Evolutionary conservation across 2,329 filamentous ascomycete genomes (phyloP), one percentile per base, ranked within the genome.

Genomic region (Penicillium sp.): DNA sequence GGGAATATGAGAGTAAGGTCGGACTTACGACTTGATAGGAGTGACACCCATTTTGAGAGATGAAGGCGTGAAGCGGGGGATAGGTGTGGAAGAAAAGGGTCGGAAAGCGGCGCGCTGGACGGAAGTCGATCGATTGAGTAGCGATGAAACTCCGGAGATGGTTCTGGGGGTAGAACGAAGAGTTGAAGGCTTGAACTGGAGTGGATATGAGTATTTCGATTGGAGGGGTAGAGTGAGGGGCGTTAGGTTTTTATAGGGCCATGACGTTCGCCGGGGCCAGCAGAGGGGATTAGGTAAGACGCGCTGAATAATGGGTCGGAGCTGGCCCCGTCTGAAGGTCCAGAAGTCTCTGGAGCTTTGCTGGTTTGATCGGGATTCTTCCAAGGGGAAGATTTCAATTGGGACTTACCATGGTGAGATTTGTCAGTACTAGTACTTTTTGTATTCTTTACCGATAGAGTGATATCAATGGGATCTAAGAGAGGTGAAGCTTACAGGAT

Each of bases 81-180:
- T 52, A 3, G 58, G 54, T 29, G 56, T 56, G 1, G 51, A 52
- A 19, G 55, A 50, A 32, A 60, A 61, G 6, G 50, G 19, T 19
- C 51, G 49, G 32, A 48, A 38, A 49, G 53, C 19, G 51, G 39
- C 21, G 33, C 33, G 48, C 33, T 39, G 43, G 17, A 29, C n/a
- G 28, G 38, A 47, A 47, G 69, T 72, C 67, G 61, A 75, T 72
- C 41, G 39, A 22, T 48, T 48, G 24, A 57, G 29, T 15, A 44
- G 42, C 9, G 53, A 45, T 17, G 51, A 40, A 43, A 53, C 38
- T 53, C 55, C 43, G 31, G 45, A 43, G 22, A 57, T 41, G 39
- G 47, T 15, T 37, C 10, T 41, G 29, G 49, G 39, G 51, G 42
- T 41, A 46, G 43, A 42, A 43, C 49, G 32, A 53, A 43, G 37